Percentiles rank a stretch among this genome's conserved stretches.
Evolutionary conservation across 331 rosid species (phyloP).

Genomic region (Prunus yedoensis): DNA sequence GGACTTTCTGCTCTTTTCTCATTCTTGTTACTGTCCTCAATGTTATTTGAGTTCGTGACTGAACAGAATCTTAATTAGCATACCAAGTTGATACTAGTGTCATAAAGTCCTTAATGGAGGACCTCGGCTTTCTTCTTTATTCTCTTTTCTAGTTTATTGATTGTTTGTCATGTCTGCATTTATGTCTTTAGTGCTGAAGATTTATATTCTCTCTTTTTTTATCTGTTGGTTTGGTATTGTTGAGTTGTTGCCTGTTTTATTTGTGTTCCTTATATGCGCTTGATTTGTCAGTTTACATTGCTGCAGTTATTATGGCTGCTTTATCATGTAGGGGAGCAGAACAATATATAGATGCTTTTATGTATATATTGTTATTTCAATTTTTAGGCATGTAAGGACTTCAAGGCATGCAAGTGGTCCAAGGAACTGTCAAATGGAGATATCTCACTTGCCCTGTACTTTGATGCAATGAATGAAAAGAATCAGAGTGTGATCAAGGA

Average conservation of each 20-base stretch:
- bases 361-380: conserved; percentile 12
- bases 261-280: neutral
- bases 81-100: neutral
- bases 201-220: neutral
- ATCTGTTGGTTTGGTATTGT: neutral
- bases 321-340: conserved; percentile 6
- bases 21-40: conserved; percentile 2
- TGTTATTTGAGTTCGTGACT: neutral
- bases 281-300: conserved; percentile 2
- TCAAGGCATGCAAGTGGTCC: conserved; percentile 81
- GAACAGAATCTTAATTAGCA: neutral
- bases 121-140: neutral
- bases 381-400: conserved; percentile 78
- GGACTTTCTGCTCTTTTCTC: conserved; percentile 1
- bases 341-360: conserved; percentile 9
- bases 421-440: conserved; percentile 58
- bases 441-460: conserved; percentile 56
- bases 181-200: too few relatives aligned
- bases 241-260: conserved; percentile 10
- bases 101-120: neutral
- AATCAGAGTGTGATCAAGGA: conserved; percentile 41
- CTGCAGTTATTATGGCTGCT: conserved; percentile 8
- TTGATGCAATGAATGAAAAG: conserved; percentile 71
- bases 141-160: neutral
- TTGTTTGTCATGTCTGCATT: too few relatives aligned